Percentiles rank a stretch among this genome's conserved stretches.
Conservation (phyloP, 192 early-diverging fungal genomes). For the Phycomyces nitens region DNA sequence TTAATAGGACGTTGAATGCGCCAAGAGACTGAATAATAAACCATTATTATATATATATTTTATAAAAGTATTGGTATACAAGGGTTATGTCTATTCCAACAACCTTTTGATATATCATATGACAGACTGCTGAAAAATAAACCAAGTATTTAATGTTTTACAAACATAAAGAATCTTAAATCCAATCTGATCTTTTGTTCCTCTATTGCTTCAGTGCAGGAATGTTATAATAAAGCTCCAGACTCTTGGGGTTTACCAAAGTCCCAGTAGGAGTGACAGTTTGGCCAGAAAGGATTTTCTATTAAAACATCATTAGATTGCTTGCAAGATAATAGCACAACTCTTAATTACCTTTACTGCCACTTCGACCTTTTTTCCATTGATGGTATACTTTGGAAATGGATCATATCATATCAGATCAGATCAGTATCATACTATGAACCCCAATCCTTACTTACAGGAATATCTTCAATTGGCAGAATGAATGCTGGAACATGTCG, state of each 20-base stretch:
- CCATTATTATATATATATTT: too few species aligned
- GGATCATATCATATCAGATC: background rate
- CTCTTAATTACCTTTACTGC: conserved; percentile 73
- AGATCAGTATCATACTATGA: background rate
- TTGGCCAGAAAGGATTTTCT: conserved; percentile 73
- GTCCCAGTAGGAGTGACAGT: conserved; percentile 76
- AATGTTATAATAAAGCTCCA: conserved; percentile 78
- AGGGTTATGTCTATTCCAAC: too few species aligned
- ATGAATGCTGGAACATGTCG: conserved; percentile 90
- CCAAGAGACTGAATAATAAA: too few species aligned
- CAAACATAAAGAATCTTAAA: too few species aligned
- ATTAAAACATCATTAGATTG: too few species aligned
- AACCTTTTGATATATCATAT: too few species aligned
- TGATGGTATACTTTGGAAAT: conserved; percentile 73
- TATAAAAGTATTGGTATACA: too few species aligned
- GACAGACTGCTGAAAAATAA: too few species aligned
- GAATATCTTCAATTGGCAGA: conserved; percentile 77
- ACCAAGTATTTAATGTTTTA: too few species aligned
- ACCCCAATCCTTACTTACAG: conserved; percentile 43
- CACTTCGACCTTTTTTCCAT: conserved; percentile 97
- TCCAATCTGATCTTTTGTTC: too few species aligned
- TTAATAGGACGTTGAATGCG: too few species aligned
- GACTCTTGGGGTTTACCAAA: conserved; percentile 85
- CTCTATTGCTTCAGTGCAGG: conserved; percentile 43
- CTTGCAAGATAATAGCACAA: too few species aligned